Evolutionary conservation across 257 asterid species (phyloP).

Genomic region (Anisodus tanguticus): DNA sequence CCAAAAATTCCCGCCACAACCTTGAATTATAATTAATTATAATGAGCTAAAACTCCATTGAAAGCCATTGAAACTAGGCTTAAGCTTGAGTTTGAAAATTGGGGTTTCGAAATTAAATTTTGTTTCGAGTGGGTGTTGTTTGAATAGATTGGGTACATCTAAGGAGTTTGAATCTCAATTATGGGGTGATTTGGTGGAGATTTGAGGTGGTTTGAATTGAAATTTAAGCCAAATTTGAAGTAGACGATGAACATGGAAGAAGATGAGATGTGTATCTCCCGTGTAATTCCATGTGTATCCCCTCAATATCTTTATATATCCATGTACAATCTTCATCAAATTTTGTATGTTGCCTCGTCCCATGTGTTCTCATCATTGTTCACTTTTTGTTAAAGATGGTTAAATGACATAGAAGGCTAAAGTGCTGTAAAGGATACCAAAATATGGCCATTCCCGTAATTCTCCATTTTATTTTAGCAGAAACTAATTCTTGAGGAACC

Average conservation of each 20-base stretch:
- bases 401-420: too few species aligned
- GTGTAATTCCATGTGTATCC: background rate
- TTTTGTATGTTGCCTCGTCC: too few species aligned
- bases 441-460: too few species aligned
- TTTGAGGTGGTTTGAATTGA: background rate
- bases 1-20: slow-evolving; percentile 98
- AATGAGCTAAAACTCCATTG: too few species aligned
- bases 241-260: background rate
- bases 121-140: background rate
- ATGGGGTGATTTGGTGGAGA: background rate
- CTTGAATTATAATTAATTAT: background rate
- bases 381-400: too few species aligned
- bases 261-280: background rate
- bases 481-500: too few species aligned
- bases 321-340: too few species aligned
- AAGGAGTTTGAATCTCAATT: slow-evolving; percentile 15
- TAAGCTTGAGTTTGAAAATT: background rate
- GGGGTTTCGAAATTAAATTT: background rate
- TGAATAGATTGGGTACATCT: background rate
- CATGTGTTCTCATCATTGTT: too few species aligned
- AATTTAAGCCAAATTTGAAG: background rate
- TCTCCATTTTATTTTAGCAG: too few species aligned
- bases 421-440: too few species aligned
- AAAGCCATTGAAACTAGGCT: too few species aligned
- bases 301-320: too few species aligned